Conservation (phyloP, 805 yeast species). For the Yarrowia porcina region DNA sequence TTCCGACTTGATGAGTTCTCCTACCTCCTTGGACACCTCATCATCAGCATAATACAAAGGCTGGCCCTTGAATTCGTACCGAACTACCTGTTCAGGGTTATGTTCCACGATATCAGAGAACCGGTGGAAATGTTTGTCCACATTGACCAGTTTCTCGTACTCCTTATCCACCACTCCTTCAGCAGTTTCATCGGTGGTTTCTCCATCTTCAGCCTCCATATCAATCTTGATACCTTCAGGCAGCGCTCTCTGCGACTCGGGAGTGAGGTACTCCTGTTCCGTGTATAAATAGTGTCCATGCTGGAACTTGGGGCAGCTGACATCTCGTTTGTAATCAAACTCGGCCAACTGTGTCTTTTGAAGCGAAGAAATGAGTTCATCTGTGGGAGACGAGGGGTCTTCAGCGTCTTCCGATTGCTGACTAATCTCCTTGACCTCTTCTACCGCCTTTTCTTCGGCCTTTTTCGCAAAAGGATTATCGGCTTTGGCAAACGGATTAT, state of each 20-base stretch:
- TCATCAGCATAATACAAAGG: slow-evolving; percentile 76
- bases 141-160: slow-evolving; percentile 35
- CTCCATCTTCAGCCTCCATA: slow-evolving; percentile 33
- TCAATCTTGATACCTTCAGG: slow-evolving; percentile 15
- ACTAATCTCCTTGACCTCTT: not conserved
- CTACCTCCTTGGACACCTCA: slow-evolving; percentile 47
- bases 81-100: slow-evolving; percentile 80
- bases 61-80: slow-evolving; percentile 76
- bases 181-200: slow-evolving; percentile 29
- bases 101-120: slow-evolving; percentile 72
- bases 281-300: slow-evolving; percentile 69
- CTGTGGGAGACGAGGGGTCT: not conserved
- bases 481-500: not conserved
- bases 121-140: slow-evolving; percentile 74
- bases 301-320: slow-evolving; percentile 16
- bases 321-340: slow-evolving; percentile 5
- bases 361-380: not conserved
- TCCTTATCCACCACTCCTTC: slow-evolving; percentile 28
- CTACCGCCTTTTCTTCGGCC: not conserved
- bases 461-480: not conserved
- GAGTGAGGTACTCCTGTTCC: slow-evolving; percentile 58
- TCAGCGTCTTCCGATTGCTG: not conserved
- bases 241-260: slow-evolving; percentile 31
- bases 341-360: not conserved
- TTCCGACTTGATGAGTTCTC: slow-evolving; percentile 45